A percentile compares a stretch with the other conserved stretches of the same genome.
Conservation (phyloP, 345 rosid genomes). For the Brassica carinata region DNA sequence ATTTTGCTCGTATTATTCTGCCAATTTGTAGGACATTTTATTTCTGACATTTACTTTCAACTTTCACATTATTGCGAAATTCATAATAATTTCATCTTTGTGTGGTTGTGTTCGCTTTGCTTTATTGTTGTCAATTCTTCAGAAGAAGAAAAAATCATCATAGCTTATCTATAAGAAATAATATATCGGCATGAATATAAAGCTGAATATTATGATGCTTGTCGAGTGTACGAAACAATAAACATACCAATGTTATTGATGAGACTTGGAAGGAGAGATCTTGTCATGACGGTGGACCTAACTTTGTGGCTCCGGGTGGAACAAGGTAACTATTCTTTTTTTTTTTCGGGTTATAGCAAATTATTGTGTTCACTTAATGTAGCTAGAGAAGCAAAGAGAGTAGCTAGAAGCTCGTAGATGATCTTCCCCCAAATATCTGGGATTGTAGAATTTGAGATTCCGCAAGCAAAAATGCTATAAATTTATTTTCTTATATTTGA, state of each 20-base stretch:
- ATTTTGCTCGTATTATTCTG: neutral
- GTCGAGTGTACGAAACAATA: constrained; percentile 33
- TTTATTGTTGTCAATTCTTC: neutral
- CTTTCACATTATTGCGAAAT: neutral
- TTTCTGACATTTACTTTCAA: neutral
- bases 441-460: neutral
- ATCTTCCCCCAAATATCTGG: neutral
- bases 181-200: neutral
- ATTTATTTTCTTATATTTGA: neutral
- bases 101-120: neutral
- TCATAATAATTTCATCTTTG: constrained; percentile 3
- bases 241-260: constrained; percentile 7
- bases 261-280: constrained; percentile 20
- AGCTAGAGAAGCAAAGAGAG: neutral
- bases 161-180: neutral
- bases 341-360: neutral
- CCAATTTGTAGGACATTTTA: neutral
- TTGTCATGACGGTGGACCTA: constrained; percentile 37
- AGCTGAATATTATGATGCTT: neutral
- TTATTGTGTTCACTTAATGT: neutral
- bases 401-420: neutral
- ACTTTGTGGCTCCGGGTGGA: constrained; percentile 26
- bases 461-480: neutral
- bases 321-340: constrained; percentile 11
- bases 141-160: neutral